Percentiles rank a stretch among this genome's conserved stretches.
Conservation (phyloP, 2,329 filamentous ascomycete species). For the Fusarium sp. region DNA sequence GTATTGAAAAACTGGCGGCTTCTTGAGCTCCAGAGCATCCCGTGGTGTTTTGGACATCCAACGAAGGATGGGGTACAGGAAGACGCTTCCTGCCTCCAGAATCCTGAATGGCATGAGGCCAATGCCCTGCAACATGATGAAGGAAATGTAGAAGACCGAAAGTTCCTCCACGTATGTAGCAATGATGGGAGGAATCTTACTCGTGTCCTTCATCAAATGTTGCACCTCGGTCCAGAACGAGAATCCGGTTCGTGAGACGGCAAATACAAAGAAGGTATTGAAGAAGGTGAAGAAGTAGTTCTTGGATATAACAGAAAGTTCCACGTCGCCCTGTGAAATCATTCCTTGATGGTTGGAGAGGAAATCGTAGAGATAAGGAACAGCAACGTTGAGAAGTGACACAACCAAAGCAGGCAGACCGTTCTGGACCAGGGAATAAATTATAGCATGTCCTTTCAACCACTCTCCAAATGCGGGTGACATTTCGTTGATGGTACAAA, state of each 20-base stretch:
- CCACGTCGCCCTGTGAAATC: conserved; percentile 93
- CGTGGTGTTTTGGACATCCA: conserved; percentile 87
- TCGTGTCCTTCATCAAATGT: conserved; percentile 81
- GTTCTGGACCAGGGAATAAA: conserved; percentile 83
- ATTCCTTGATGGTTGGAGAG: conserved; percentile 92
- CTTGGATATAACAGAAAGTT: conserved; percentile 94
- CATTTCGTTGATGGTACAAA: conserved; percentile 80
- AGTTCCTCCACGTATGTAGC: conserved; percentile 80
- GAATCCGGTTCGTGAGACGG: conserved; percentile 83
- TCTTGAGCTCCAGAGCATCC: conserved; percentile 83
- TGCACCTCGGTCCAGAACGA: conserved; percentile 78
- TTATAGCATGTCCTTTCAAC: conserved; percentile 74
- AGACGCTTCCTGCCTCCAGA: conserved; percentile 87
- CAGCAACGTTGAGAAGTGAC: conserved; percentile 86
- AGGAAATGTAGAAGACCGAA: conserved; percentile 88
- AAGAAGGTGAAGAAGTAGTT: conserved; percentile 99
- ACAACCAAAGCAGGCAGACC: conserved; percentile 87
- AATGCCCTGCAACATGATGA: conserved; percentile 93
- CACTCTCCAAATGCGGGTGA: conserved; percentile 75
- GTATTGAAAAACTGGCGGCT: conserved; percentile 91
- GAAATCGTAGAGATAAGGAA: conserved; percentile 95
- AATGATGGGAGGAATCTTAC: conserved; percentile 78
- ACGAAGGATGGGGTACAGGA: conserved; percentile 82
- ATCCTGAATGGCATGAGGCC: conserved; percentile 93
- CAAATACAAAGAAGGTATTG: conserved; percentile 97